Evolutionary conservation across 2,329 filamentous ascomycete species (phyloP), one percentile per base, ranked within the genome.

Genomic region (Trichoderma guizhouense): DNA sequence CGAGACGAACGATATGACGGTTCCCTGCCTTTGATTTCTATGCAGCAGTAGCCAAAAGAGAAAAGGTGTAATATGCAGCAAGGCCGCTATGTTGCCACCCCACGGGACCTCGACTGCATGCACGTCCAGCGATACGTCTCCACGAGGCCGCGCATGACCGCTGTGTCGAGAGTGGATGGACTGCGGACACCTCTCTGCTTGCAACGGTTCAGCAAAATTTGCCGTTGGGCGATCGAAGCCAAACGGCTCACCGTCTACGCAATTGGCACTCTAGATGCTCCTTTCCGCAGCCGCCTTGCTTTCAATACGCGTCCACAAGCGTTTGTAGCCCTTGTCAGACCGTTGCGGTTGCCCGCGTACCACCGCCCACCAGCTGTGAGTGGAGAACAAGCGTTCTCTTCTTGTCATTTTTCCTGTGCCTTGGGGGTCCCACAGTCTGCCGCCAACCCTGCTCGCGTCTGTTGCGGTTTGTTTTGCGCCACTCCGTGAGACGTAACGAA

Each of bases 41-140:
- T 71, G 69, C 60, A 58, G 69, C 61, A 26, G 61, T 47, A 30
- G 15, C 58, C 58, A 57, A 58, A 39, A n/a, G 34, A 58, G 30
- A 71, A 57, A 34, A 71, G 68, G 34, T 15, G 18, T 34, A 32
- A 36, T 61, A 39, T 51, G 30, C 66, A 61, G 66, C 55, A 61
- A 60, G 34, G 34, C 55, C 18, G 28, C 57, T 26, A 60, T 65
- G 39, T 53, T 69, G 70, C 55, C 70, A 69, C 70, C 43, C 77
- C 78, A 79, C 78, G 77, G 76, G 78, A 79, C 78, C 76, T 76
- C 72, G 73, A 72, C 76, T 75, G 73, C 75, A 79, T 79, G 78
- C 77, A 79, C 74, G 75, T 74, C 73, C 76, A 75, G 74, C 75
- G 76, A 43, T 70, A 63, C 32, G 60, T 32, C 68, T 64, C 60